Conservation (phyloP, 2,329 filamentous ascomycete genomes). For the Sporothrix luriei region DNA sequence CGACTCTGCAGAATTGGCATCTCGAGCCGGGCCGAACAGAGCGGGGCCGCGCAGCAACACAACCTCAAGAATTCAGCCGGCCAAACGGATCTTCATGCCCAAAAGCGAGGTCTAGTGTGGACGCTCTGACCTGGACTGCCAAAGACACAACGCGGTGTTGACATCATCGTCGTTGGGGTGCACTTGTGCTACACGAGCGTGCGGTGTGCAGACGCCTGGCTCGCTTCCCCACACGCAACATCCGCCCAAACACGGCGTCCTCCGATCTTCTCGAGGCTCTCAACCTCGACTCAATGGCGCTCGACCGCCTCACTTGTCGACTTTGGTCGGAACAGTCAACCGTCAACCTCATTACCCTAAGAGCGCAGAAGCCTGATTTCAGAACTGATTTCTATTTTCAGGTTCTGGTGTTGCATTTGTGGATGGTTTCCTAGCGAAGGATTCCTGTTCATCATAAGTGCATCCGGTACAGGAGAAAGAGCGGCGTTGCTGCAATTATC, state of each 20-base stretch:
- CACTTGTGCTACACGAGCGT: too few relatives aligned
- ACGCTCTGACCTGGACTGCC: background rate
- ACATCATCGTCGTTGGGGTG: background rate
- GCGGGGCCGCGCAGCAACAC: background rate
- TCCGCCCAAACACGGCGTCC: background rate
- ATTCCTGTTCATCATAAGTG: background rate
- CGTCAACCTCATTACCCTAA: too few relatives aligned
- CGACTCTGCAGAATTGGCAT: background rate
- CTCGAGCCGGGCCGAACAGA: background rate
- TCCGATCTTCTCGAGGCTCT: background rate
- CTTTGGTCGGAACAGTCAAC: too few relatives aligned
- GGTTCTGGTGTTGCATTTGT: background rate
- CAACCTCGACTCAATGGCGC: background rate
- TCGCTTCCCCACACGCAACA: conserved; percentile 6
- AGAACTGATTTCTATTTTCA: background rate
- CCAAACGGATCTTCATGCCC: background rate
- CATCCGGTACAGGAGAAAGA: background rate
- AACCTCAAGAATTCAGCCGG: background rate
- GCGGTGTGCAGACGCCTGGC: background rate
- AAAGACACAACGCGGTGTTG: background rate
- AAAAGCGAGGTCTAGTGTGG: background rate
- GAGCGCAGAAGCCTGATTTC: too few relatives aligned
- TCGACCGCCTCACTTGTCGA: background rate
- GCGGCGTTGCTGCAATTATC: background rate
- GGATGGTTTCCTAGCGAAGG: background rate